Percentiles rank a stretch among this genome's conserved stretches.
Evolutionary conservation across 2,329 filamentous ascomycete species (phyloP).

Genomic region (Allantophomopsis cytisporea): DNA sequence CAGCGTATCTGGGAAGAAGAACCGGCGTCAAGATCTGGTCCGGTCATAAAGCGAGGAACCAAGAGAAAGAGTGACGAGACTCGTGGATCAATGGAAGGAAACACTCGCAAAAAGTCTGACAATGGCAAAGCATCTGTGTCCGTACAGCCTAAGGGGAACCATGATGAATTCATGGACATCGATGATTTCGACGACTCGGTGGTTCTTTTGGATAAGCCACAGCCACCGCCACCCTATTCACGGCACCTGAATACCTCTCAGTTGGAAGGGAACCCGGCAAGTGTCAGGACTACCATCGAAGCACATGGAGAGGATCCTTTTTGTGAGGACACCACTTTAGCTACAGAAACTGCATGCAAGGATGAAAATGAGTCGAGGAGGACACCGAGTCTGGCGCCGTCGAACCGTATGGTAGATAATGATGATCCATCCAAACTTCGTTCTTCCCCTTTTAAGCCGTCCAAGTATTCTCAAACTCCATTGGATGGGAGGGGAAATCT

Average conservation of each 20-base stretch:
- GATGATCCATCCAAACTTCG: background rate
- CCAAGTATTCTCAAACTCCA: background rate
- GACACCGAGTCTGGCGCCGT: conserved; percentile 11
- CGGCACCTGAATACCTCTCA: too few species aligned
- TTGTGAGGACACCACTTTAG: conserved; percentile 4
- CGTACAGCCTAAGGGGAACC: background rate
- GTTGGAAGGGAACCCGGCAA: background rate
- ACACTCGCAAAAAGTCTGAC: conserved; percentile 1
- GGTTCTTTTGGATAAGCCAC: background rate
- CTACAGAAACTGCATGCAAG: conserved; percentile 13
- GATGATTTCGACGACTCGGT: conserved; percentile 9
- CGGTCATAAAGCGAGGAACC: conserved; percentile 10
- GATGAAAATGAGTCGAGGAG: conserved; percentile 13
- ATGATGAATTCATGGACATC: conserved; percentile 17
- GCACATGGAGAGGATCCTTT: background rate
- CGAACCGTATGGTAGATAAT: background rate
- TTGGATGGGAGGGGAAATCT: background rate
- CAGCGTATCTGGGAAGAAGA: conserved; percentile 13
- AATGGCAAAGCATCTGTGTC: background rate
- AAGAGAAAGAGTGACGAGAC: conserved; percentile 20
- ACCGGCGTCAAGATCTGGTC: conserved; percentile 13
- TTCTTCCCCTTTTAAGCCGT: background rate
- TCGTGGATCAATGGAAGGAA: conserved; percentile 1
- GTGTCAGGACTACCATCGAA: background rate
- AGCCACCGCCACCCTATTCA: background rate